Evolutionary conservation across 1,284 basidiomycete genomes (phyloP).

Genomic region (Sutorius eximius): DNA sequence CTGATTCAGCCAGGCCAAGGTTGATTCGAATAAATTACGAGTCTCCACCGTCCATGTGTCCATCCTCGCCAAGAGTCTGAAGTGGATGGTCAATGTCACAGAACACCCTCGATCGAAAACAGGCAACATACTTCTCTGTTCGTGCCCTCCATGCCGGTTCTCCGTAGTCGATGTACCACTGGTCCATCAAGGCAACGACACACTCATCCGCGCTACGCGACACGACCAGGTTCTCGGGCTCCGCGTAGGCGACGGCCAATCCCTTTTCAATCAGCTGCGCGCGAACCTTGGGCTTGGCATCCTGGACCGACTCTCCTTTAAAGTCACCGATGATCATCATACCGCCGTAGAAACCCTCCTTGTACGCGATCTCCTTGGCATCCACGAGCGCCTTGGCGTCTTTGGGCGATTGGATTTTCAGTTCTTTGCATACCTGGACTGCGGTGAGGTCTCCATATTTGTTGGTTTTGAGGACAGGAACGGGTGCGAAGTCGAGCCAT

Average conservation of each 20-base stretch:
- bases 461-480: conserved; percentile 87
- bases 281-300: conserved; percentile 89
- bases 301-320: conserved; percentile 85
- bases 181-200: conserved; percentile 97
- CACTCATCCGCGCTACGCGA: conserved; percentile 93
- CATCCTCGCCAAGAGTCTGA: conserved; percentile 81
- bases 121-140: conserved; percentile 77
- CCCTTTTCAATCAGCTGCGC: conserved; percentile 80
- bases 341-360: conserved; percentile 96
- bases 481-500: conserved; percentile 86
- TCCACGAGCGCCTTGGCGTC: conserved; percentile 92
- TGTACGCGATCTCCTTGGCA: conserved; percentile 98
- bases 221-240: conserved; percentile 92
- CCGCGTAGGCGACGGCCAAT: conserved; percentile 89
- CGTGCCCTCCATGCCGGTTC: conserved; percentile 86
- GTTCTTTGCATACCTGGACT: conserved; percentile 80
- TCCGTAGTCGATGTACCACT: conserved; percentile 99
- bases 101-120: background rate
- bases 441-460: conserved; percentile 93
- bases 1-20: conserved; percentile 94
- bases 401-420: conserved; percentile 97
- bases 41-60: conserved; percentile 90
- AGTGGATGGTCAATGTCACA: background rate
- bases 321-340: conserved; percentile 89
- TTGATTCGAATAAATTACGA: conserved; percentile 88